These are phyloP conservation scores for Gleditsia sinensis DNA, from an alignment of 306 rosid species.

Conservation along the genomic window DNA sequence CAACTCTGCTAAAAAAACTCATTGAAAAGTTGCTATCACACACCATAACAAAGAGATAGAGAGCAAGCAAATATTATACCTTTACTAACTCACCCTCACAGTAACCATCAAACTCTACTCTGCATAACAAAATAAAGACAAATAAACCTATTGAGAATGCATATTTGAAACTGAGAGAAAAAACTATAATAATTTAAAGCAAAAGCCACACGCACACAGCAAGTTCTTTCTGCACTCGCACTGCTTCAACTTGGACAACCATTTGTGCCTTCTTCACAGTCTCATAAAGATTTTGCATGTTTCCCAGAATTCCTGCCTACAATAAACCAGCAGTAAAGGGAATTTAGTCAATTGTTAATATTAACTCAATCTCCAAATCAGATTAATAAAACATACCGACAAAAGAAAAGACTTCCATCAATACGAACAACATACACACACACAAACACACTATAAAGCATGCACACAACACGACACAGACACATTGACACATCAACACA, in stretches of 20 bases:
- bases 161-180: slow-evolving; percentile 1
- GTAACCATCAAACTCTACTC: slow-evolving; percentile 80
- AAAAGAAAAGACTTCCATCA: slow-evolving; percentile 1
- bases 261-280: too few species aligned
- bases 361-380: not conserved
- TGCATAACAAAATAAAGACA: slow-evolving; percentile 43
- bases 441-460: too few species aligned
- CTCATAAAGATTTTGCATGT: slow-evolving; percentile 75
- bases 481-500: too few species aligned
- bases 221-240: too few species aligned
- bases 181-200: slow-evolving; percentile 23
- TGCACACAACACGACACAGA: too few species aligned
- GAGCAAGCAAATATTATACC: slow-evolving; percentile 38
- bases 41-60: not conserved
- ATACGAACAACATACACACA: not conserved
- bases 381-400: slow-evolving; percentile 13
- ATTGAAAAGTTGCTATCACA: not conserved
- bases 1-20: not conserved
- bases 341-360: too few species aligned
- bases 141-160: slow-evolving; percentile 19
- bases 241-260: too few species aligned
- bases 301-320: slow-evolving; percentile 71
- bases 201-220: slow-evolving; percentile 57
- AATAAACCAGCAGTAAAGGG: too few species aligned
- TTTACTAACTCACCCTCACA: slow-evolving; percentile 77